Conservation (phyloP, 306 rosid genomes). For the Vigna nakashimae region DNA sequence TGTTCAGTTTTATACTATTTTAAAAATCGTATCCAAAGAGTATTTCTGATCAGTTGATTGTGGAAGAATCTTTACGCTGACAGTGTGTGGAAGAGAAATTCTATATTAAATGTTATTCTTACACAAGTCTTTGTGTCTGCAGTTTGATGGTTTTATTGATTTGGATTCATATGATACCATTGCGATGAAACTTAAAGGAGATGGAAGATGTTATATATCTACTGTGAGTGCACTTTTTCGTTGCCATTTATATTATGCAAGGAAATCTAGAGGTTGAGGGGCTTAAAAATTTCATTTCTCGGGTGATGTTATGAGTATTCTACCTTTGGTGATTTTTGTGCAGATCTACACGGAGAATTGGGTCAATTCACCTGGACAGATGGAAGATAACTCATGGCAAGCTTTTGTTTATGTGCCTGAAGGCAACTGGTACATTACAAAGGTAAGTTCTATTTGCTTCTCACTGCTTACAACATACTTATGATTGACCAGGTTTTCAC, state of each 20-base stretch:
- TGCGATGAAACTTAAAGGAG: conserved; percentile 87
- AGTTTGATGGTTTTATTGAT: conserved; percentile 91
- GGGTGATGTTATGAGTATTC: conserved; percentile 10
- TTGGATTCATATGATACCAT: conserved; percentile 87
- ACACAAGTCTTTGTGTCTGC: conserved; percentile 42
- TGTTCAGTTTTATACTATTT: neutral
- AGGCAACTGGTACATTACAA: conserved; percentile 85
- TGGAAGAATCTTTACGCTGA: neutral
- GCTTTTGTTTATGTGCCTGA: conserved; percentile 77
- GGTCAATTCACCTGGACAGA: conserved; percentile 92
- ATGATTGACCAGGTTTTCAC: conserved; percentile 26
- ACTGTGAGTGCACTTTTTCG: conserved; percentile 64
- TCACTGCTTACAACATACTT: conserved; percentile 15
- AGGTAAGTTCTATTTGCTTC: conserved; percentile 55
- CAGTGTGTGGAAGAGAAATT: neutral
- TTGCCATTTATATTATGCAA: conserved; percentile 10
- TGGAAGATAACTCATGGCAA: conserved; percentile 93
- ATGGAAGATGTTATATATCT: conserved; percentile 90
- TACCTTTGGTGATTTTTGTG: conserved; percentile 36
- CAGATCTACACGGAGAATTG: conserved; percentile 94
- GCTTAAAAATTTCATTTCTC: neutral
- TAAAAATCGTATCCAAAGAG: neutral
- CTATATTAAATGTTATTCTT: neutral
- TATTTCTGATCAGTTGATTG: neutral
- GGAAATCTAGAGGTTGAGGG: conserved; percentile 32